phyloP scores from a whole-genome alignment of 1,284 basidiomycete species.

The Cystobasidium pallidum region DNA sequence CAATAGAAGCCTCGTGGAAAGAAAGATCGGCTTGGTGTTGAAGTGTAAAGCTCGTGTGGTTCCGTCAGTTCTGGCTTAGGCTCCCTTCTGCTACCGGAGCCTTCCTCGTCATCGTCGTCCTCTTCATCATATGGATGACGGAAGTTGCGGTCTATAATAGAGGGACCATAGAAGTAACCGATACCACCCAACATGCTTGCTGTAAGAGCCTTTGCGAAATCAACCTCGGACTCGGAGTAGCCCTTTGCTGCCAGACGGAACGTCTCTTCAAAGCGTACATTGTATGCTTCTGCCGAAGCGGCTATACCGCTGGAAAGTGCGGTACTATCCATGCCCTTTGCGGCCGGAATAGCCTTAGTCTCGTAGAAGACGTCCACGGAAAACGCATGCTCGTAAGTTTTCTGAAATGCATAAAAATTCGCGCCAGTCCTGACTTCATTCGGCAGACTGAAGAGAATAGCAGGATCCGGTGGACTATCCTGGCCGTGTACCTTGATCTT shows the following conservation, averaged over 20 bases:
- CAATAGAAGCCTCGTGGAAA: constrained; percentile 97
- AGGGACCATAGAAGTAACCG: constrained; percentile 91
- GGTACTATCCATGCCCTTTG: constrained; percentile 63
- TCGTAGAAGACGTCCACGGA: constrained; percentile 85
- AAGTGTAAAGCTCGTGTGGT: constrained; percentile 77
- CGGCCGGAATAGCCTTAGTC: constrained; percentile 65
- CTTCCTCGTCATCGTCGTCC: constrained; percentile 63
- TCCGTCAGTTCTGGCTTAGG: constrained; percentile 67
- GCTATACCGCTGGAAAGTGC: constrained; percentile 68
- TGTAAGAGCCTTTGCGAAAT: constrained; percentile 82
- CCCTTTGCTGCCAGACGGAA: constrained; percentile 69
- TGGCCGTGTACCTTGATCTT: constrained; percentile 64
- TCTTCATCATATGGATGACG: constrained; percentile 82
- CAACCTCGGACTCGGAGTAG: constrained; percentile 60
- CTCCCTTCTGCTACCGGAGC: constrained; percentile 57
- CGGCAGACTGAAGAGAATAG: constrained; percentile 72
- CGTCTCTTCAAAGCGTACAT: constrained; percentile 67
- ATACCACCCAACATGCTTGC: constrained; percentile 88
- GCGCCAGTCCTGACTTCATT: constrained; percentile 72
- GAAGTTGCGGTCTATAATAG: constrained; percentile 80
- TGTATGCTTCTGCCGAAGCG: constrained; percentile 67
- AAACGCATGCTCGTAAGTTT: constrained; percentile 76
- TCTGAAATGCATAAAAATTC: constrained; percentile 84
- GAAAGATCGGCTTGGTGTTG: constrained; percentile 90
- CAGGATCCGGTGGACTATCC: constrained; percentile 68